Evolutionary conservation across 106 monocot genomes (phyloP).

Genomic region (Apostasia shenzhenica): DNA sequence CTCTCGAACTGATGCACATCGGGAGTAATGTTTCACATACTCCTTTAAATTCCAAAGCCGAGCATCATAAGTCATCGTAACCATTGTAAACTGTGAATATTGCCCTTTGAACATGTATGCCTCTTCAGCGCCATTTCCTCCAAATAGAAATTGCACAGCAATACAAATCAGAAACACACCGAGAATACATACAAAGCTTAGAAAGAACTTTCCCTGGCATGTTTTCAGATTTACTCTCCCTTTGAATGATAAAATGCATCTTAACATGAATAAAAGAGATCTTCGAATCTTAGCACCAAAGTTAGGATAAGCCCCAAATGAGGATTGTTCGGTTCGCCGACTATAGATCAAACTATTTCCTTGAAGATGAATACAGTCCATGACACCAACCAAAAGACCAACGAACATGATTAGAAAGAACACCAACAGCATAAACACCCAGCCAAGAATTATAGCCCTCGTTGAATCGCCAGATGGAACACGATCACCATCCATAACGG

Average conservation of each 20-base stretch:
- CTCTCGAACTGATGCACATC: constrained; percentile 50
- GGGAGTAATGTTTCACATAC: constrained; percentile 51
- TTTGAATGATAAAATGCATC: constrained; percentile 14
- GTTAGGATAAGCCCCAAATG: constrained; percentile 14
- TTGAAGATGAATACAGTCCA: constrained; percentile 15
- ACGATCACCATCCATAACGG: constrained; percentile 60
- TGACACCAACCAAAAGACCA: constrained; percentile 23
- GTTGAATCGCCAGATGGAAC: constrained; percentile 50
- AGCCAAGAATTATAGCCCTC: constrained; percentile 32
- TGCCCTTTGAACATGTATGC: constrained; percentile 30
- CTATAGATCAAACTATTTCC: constrained; percentile 10
- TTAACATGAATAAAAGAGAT: constrained; percentile 12
- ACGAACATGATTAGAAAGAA: constrained; percentile 14
- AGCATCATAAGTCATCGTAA: constrained; percentile 61
- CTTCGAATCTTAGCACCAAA: constrained; percentile 25
- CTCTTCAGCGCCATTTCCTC: constrained; percentile 47
- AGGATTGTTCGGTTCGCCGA: constrained; percentile 18
- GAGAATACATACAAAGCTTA: constrained; percentile 22
- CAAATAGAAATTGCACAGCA: constrained; percentile 33
- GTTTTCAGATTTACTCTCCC: constrained; percentile 24
- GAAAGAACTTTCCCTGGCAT: constrained; percentile 19
- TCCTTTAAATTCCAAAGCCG: constrained; percentile 54
- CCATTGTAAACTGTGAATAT: constrained; percentile 46
- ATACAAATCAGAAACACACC: constrained; percentile 19
- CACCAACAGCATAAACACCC: constrained; percentile 12